phyloP scores from a whole-genome alignment of 1,284 basidiomycete species.

The Limonomyces culmigenus region DNA sequence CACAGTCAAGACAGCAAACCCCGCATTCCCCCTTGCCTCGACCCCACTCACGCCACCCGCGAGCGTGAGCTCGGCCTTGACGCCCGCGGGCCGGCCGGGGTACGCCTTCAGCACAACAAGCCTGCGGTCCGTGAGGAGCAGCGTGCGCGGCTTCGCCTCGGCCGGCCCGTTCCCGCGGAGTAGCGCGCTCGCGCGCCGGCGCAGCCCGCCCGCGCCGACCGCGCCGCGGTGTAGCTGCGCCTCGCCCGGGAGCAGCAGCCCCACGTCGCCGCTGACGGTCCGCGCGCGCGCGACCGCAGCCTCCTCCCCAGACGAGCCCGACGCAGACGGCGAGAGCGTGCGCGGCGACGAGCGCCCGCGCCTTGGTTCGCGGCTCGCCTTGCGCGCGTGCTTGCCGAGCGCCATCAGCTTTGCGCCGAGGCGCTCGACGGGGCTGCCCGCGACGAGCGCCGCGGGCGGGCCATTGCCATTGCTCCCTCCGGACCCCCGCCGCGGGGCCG shows the following conservation, averaged over 20 bases:
- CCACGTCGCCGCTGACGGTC: too few species aligned
- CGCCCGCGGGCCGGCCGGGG: constrained; percentile 17
- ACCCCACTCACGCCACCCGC: constrained; percentile 24
- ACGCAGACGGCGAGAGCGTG: neutral
- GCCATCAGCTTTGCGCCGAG: constrained; percentile 18
- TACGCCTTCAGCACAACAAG: constrained; percentile 39
- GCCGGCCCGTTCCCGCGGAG: too few species aligned
- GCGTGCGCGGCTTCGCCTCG: constrained; percentile 37
- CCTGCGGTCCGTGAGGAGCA: constrained; percentile 40
- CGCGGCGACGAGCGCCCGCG: constrained; percentile 20
- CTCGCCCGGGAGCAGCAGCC: constrained; percentile 19
- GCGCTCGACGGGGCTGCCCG: constrained; percentile 22
- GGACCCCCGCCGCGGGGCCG: neutral
- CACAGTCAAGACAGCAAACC: constrained; percentile 49
- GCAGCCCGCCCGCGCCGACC: constrained; percentile 35
- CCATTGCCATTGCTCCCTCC: too few species aligned
- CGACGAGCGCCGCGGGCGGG: too few species aligned
- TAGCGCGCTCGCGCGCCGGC: constrained; percentile 41
- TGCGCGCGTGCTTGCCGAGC: constrained; percentile 23
- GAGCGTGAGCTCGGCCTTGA: constrained; percentile 27
- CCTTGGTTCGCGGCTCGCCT: constrained; percentile 37
- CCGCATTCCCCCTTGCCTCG: constrained; percentile 34
- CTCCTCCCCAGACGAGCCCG: too few species aligned
- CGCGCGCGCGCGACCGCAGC: too few species aligned
- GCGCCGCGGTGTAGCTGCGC: constrained; percentile 28